A percentile compares a stretch with the other conserved stretches of the same genome.
Evolutionary conservation across 2,329 filamentous ascomycete species (phyloP).

Genomic region (Exserohilum rostratum): DNA sequence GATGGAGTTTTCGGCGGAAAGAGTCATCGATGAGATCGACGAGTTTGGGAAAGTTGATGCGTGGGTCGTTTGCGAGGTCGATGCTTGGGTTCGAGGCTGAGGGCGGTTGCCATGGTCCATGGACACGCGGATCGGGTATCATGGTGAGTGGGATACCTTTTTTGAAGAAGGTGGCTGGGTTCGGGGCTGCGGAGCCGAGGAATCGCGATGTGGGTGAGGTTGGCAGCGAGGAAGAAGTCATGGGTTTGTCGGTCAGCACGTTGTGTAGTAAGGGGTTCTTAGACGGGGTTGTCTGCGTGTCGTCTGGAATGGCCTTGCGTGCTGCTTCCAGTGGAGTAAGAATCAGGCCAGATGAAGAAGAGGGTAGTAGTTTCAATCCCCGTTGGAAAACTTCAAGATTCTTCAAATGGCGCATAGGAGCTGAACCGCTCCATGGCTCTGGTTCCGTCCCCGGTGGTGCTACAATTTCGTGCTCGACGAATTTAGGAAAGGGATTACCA

Average conservation of each 20-base stretch:
- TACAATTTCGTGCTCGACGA: constrained; percentile 41
- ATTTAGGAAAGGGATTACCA: constrained; percentile 55
- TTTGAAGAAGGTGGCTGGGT: constrained; percentile 82
- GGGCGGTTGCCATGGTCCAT: constrained; percentile 70
- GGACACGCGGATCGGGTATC: constrained; percentile 70
- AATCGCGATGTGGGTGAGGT: constrained; percentile 47
- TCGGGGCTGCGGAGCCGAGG: constrained; percentile 44
- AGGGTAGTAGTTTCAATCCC: constrained; percentile 76
- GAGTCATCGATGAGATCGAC: constrained; percentile 92
- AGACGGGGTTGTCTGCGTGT: constrained; percentile 63
- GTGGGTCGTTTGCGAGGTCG: constrained; percentile 72
- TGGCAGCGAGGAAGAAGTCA: constrained; percentile 89
- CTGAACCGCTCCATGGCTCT: constrained; percentile 21
- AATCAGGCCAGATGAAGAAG: constrained; percentile 84
- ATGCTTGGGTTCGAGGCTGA: constrained; percentile 65
- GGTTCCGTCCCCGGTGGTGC: constrained; percentile 20
- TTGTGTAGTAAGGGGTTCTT: constrained; percentile 94
- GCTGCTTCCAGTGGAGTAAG: constrained; percentile 87
- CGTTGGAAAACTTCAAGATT: constrained; percentile 77
- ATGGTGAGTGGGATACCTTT: constrained; percentile 88
- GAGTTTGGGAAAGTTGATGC: constrained; percentile 81
- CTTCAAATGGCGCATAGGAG: constrained; percentile 59
- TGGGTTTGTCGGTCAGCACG: constrained; percentile 90
- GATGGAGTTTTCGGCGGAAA: constrained; percentile 83
- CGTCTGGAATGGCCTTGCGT: constrained; percentile 49